Conservation (phyloP, 192 early-diverging fungal genomes). For the Backusella tuberculispora region DNA sequence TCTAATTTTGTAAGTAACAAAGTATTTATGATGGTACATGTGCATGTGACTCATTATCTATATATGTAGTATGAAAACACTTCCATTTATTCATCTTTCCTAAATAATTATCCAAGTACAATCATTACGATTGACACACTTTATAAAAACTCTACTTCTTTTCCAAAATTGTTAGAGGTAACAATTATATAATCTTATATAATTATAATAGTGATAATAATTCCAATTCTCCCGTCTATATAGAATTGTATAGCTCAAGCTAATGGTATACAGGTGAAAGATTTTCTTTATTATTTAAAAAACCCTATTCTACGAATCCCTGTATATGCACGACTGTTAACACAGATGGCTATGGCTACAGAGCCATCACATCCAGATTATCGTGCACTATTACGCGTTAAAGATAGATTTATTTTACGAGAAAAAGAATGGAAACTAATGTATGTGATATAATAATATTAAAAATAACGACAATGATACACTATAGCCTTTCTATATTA, state of each 20-base stretch:
- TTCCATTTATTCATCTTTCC: background rate
- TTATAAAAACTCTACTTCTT: slow-evolving; percentile 17
- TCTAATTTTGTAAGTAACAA: slow-evolving; percentile 10
- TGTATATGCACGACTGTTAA: background rate
- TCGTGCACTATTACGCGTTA: background rate
- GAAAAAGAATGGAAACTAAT: slow-evolving; percentile 16
- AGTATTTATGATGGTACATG: background rate
- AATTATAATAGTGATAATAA: background rate
- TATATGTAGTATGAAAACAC: slow-evolving; percentile 16
- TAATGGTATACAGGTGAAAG: background rate
- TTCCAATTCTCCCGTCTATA: background rate
- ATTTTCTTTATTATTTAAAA: slow-evolving; percentile 12
- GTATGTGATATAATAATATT: background rate
- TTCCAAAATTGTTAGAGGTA: slow-evolving; percentile 22
- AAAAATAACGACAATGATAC: background rate
- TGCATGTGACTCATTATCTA: background rate
- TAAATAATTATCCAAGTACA: slow-evolving; percentile 19
- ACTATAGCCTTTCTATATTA: background rate
- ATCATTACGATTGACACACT: slow-evolving; percentile 19
- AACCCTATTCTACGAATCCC: background rate
- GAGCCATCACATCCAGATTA: slow-evolving; percentile 26
- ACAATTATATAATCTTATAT: background rate
- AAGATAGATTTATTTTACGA: slow-evolving; percentile 1
- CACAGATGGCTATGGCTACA: background rate
- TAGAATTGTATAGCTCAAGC: slow-evolving; percentile 3